These are phyloP conservation scores for Apostasia ramifera DNA, from an alignment of 106 monocot species.

Conservation along the genomic window DNA sequence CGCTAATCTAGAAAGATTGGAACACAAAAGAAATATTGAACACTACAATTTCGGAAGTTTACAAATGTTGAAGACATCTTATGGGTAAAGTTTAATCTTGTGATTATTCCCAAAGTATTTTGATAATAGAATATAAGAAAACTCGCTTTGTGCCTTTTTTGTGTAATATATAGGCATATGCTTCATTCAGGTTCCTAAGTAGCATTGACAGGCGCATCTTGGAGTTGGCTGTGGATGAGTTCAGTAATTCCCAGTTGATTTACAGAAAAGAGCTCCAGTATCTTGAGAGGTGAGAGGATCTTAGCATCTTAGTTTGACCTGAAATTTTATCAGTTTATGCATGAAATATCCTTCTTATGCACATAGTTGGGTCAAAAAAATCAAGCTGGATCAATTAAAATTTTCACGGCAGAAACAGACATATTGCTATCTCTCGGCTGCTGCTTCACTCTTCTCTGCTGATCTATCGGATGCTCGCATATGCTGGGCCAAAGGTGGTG, in stretches of 20 bases:
- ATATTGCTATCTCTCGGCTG: slow-evolving; percentile 63
- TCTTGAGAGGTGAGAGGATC: slow-evolving; percentile 55
- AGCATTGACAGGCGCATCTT: slow-evolving; percentile 31
- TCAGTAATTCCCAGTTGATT: slow-evolving; percentile 45
- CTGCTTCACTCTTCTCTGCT: slow-evolving; percentile 47
- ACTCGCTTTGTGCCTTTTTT: neutral
- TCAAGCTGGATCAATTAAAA: slow-evolving; percentile 64
- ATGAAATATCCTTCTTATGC: slow-evolving; percentile 2
- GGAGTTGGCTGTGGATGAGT: slow-evolving; percentile 52
- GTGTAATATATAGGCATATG: neutral
- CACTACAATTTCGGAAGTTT: slow-evolving; percentile 17
- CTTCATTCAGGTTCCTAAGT: slow-evolving; percentile 14
- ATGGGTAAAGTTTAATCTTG: slow-evolving; percentile 29
- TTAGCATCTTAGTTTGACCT: neutral
- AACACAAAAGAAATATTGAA: slow-evolving; percentile 83
- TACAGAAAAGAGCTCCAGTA: slow-evolving; percentile 53
- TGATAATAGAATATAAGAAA: neutral
- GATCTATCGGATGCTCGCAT: slow-evolving; percentile 56
- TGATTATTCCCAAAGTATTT: neutral
- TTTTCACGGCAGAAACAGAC: slow-evolving; percentile 69
- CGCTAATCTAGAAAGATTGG: slow-evolving; percentile 61
- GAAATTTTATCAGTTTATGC: slow-evolving; percentile 1
- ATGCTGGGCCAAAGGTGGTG: slow-evolving; percentile 72
- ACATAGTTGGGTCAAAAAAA: slow-evolving; percentile 75
- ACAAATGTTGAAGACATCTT: slow-evolving; percentile 31